Evolutionary conservation across 257 asterid species (phyloP).

Genomic region (Gentiana dahurica): DNA sequence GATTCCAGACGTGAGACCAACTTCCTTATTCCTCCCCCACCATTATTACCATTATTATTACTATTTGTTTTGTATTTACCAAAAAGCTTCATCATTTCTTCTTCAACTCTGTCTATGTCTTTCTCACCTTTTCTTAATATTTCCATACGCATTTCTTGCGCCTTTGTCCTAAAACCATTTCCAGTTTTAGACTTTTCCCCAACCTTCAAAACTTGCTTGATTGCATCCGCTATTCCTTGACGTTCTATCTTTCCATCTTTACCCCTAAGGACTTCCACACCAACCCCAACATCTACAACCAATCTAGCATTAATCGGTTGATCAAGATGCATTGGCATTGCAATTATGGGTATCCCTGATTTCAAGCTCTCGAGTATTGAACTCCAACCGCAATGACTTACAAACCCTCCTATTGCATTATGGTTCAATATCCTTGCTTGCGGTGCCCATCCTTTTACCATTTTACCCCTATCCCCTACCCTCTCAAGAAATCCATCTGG

Average conservation of each 20-base stretch:
- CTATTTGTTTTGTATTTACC: too few relatives aligned
- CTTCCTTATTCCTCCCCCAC: too few relatives aligned
- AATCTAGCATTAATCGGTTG: slow-evolving; percentile 23
- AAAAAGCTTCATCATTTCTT: not conserved
- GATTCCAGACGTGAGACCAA: too few relatives aligned
- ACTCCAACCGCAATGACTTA: slow-evolving; percentile 22
- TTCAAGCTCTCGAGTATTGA: slow-evolving; percentile 15
- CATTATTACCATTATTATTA: too few relatives aligned
- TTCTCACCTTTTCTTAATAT: not conserved
- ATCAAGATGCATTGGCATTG: slow-evolving; percentile 21
- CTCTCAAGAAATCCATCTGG: slow-evolving; percentile 15
- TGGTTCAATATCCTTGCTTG: slow-evolving; percentile 16
- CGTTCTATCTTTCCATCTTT: slow-evolving; percentile 2
- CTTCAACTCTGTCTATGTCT: slow-evolving; percentile 1
- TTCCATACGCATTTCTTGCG: not conserved
- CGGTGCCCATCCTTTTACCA: slow-evolving; percentile 22
- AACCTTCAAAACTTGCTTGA: slow-evolving; percentile 9
- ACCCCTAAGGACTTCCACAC: slow-evolving; percentile 10
- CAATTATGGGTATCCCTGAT: slow-evolving; percentile 20
- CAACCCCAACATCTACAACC: slow-evolving; percentile 9
- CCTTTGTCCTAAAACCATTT: not conserved
- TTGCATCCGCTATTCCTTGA: not conserved
- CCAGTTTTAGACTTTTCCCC: slow-evolving; percentile 5
- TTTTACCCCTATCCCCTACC: slow-evolving; percentile 13
- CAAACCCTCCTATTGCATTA: slow-evolving; percentile 13